Evolutionary conservation across 2,329 filamentous ascomycete species (phyloP).

Genomic region (Exophiala sp.): DNA sequence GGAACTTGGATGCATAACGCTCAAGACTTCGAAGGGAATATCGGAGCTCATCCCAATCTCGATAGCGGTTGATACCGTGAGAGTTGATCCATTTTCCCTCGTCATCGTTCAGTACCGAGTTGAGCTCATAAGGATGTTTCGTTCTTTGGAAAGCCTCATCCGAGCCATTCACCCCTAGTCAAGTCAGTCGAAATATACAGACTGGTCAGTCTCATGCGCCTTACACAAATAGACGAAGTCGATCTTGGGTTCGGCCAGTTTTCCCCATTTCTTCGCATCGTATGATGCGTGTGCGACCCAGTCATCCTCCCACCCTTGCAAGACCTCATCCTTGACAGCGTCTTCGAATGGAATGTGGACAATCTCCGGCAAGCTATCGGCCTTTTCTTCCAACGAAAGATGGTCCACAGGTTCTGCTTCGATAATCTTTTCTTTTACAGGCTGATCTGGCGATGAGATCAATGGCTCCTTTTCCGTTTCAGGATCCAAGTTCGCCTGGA

Average conservation of each 20-base stretch:
- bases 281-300: constrained; percentile 19
- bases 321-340: constrained; percentile 15
- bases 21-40: constrained; percentile 22
- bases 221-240: constrained; percentile 25
- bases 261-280: constrained; percentile 17
- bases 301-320: constrained; percentile 23
- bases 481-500: constrained; percentile 11
- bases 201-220: not conserved
- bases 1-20: constrained; percentile 16
- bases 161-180: constrained; percentile 21
- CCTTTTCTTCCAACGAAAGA: constrained; percentile 16
- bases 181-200: not conserved
- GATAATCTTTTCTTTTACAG: constrained; percentile 5
- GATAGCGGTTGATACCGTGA: constrained; percentile 21
- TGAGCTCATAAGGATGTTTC: constrained; percentile 15
- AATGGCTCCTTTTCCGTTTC: not conserved
- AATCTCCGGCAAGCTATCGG: constrained; percentile 18
- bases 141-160: constrained; percentile 19
- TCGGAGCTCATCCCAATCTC: constrained; percentile 24
- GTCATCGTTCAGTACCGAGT: constrained; percentile 19
- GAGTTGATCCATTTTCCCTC: constrained; percentile 22
- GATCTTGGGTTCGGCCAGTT: constrained; percentile 19
- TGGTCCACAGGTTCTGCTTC: constrained; percentile 9
- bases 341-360: constrained; percentile 20
- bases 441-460: not conserved